Evolutionary conservation across 2,329 filamentous ascomycete species (phyloP), one percentile per base, ranked within the genome.

Genomic region (Pseudogymnoascus sp.): DNA sequence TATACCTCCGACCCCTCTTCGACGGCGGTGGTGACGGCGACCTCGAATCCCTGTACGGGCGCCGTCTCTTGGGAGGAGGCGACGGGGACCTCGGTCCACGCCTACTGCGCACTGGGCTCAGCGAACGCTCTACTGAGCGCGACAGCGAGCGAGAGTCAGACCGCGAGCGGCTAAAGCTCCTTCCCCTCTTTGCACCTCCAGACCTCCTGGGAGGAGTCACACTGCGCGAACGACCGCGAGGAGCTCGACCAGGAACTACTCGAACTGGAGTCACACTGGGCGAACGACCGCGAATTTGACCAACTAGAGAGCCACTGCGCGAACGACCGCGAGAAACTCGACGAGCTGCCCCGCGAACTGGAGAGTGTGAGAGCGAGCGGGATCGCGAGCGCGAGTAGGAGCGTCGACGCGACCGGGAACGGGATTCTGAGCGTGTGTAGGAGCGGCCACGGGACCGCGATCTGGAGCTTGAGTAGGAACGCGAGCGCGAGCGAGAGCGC

Each of bases 361-460:
- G 68, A 21, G 25, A 68, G 37, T 7, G 68, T 67, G n/a, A 60
- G 33, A 21, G 62, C 35, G 29, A 21, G 1, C 31, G 12, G 55
- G 52, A 40, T 36, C 21, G 59, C 9, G 59, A 25, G 45, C 63
- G 64, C 4, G 69, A 66, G 6, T 67, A 55, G 10, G 69, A 69
- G 63, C 69, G 67, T 64, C 58, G 67, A 15, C 64, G 35, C 21
- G 48, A 63, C 45, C 61, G 64, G 12, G 58, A 59, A n/a, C 67
- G 68, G 8, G 74, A 75, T 25, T 69, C 70, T 36, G 74, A 74
- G n/a, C 74, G 72, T 9, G 73, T 72, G 61, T 71, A 69, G 6
- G 74, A 74, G 15, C 60, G 25, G 45, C 45, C 45, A 1, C 31
- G 15, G 45, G 55, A 48, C 31, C 40, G 21, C n/a, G 35, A 31